Evolutionary conservation across 2,329 filamentous ascomycete genomes (phyloP).

Genomic region (Ascosphaera aggregata): DNA sequence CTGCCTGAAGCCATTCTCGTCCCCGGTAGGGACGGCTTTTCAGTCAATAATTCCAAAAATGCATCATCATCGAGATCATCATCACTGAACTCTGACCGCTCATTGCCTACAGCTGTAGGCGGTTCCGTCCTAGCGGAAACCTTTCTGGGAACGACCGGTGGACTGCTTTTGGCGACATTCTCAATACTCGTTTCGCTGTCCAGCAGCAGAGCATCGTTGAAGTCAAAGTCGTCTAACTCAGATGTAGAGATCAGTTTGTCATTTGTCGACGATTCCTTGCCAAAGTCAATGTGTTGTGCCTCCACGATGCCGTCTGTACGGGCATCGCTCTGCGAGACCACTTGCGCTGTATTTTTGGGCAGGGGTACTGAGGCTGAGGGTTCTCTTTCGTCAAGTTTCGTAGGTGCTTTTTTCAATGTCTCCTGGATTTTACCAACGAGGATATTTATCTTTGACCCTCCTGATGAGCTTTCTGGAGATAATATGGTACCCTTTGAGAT

Average conservation of each 20-base stretch:
- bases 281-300: not conserved
- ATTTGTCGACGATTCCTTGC: not conserved
- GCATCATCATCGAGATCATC: constrained; percentile 24
- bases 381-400: constrained; percentile 9
- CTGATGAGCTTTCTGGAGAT: constrained; percentile 14
- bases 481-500: constrained; percentile 8
- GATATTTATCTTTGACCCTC: constrained; percentile 26
- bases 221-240: constrained; percentile 1
- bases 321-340: not conserved
- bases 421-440: constrained; percentile 43
- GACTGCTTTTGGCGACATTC: not conserved
- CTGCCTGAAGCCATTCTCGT: too few species aligned
- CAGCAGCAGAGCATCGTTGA: constrained; percentile 1
- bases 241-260: not conserved
- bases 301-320: not conserved
- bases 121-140: not conserved
- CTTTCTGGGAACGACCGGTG: not conserved
- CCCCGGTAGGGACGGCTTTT: not conserved
- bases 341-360: constrained; percentile 8
- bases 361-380: constrained; percentile 23
- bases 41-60: constrained; percentile 14
- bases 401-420: constrained; percentile 17
- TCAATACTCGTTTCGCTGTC: constrained; percentile 1
- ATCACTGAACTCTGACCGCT: constrained; percentile 22
- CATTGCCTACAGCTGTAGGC: constrained; percentile 1